A percentile compares a stretch with the other conserved stretches of the same genome.
Evolutionary conservation across 1,284 basidiomycete genomes (phyloP).

Genomic region (Schizopora paradoxa): DNA sequence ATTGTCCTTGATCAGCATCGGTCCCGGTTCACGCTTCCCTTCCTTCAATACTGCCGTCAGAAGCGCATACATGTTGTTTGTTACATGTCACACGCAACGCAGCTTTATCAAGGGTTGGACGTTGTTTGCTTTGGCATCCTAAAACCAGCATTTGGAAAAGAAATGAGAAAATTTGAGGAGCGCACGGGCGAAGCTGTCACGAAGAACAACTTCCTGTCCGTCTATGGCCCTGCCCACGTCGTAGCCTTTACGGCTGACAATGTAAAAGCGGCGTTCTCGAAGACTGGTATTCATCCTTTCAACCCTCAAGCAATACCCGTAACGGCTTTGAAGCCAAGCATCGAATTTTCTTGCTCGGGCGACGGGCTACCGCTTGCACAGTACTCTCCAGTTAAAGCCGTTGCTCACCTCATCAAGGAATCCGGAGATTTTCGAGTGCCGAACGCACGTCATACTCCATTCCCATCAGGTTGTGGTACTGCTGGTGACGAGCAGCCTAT

Average conservation of each 20-base stretch:
- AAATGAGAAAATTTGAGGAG: constrained; percentile 1
- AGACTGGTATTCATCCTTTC: constrained; percentile 3
- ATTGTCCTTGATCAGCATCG: constrained; percentile 1
- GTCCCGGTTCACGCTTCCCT: background rate
- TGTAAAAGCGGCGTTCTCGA: constrained; percentile 2
- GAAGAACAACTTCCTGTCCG: constrained; percentile 1
- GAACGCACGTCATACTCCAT: too few species aligned
- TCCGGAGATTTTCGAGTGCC: too few species aligned
- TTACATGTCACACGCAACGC: constrained; percentile 3
- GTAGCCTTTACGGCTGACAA: background rate
- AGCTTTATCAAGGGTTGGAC: constrained; percentile 4
- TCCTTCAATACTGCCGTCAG: constrained; percentile 1
- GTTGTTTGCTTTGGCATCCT: constrained; percentile 2
- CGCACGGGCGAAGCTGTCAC: background rate
- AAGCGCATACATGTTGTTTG: constrained; percentile 3
- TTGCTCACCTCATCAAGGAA: constrained; percentile 1
- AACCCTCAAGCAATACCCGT: background rate
- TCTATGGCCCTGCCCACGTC: constrained; percentile 2
- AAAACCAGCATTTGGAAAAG: background rate
- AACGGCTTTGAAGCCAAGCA: background rate
- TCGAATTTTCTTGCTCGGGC: background rate
- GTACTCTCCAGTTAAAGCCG: background rate
- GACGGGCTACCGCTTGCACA: background rate
- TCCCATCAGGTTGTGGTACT: too few species aligned
- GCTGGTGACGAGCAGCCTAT: background rate